phyloP scores from a whole-genome alignment of 768 basidiomycete species.

The Leccinellum albellum region DNA sequence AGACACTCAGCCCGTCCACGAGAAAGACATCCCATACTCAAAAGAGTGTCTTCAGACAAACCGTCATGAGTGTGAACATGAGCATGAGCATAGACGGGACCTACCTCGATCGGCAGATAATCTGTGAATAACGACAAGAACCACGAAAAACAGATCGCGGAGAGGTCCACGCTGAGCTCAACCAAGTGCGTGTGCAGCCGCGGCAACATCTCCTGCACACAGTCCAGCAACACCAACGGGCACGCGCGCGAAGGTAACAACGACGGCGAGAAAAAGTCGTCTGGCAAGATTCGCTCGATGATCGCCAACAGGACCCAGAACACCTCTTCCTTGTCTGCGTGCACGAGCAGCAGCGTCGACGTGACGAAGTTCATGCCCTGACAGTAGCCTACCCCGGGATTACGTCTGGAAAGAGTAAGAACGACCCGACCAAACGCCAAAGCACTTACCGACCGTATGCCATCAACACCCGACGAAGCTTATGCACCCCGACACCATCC shows the following conservation, averaged over 20 bases:
- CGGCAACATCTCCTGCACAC: constrained; percentile 73
- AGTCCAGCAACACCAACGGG: constrained; percentile 85
- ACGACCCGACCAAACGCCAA: background rate
- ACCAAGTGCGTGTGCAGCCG: constrained; percentile 73
- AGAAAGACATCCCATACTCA: constrained; percentile 96
- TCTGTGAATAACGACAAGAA: constrained; percentile 82
- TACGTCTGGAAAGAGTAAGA: constrained; percentile 54
- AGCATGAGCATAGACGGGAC: too few species aligned
- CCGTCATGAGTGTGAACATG: too few species aligned
- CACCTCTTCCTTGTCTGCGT: constrained; percentile 94
- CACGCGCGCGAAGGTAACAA: constrained; percentile 92
- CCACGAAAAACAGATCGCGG: constrained; percentile 98
- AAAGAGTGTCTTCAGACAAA: constrained; percentile 63
- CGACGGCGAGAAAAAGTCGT: constrained; percentile 91
- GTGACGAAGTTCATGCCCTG: constrained; percentile 96
- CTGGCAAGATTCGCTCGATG: constrained; percentile 83
- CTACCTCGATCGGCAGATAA: constrained; percentile 90
- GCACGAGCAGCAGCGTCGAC: constrained; percentile 87
- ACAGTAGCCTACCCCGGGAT: constrained; percentile 89
- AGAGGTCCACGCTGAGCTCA: constrained; percentile 82
- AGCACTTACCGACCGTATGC: constrained; percentile 83
- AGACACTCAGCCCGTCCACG: constrained; percentile 85
- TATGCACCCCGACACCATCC: constrained; percentile 90
- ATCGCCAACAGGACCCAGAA: constrained; percentile 93
- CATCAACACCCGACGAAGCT: constrained; percentile 82